These are phyloP conservation scores for Diaporthe eres DNA, from an alignment of 2,329 filamentous ascomycete genomes.

Conservation along the genomic window DNA sequence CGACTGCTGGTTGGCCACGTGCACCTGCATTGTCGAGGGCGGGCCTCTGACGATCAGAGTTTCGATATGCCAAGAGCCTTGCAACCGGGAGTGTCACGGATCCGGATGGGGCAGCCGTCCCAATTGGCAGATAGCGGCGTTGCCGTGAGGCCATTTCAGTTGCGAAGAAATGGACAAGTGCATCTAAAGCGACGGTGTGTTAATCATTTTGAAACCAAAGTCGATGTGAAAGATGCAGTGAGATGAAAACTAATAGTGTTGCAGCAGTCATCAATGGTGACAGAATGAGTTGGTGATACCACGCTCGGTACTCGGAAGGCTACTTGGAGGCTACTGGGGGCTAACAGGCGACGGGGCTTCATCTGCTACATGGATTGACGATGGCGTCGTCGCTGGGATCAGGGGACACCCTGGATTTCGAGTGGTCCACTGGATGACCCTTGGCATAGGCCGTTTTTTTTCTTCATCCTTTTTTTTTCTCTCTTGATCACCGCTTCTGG, in stretches of 20 bases:
- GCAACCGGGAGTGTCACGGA: slow-evolving; percentile 39
- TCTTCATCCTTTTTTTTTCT: background rate
- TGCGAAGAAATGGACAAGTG: background rate
- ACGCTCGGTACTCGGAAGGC: slow-evolving; percentile 17
- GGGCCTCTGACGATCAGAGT: slow-evolving; percentile 32
- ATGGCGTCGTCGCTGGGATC: background rate
- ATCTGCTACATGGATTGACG: background rate
- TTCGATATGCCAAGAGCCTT: slow-evolving; percentile 39
- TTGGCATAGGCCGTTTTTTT: slow-evolving; percentile 6
- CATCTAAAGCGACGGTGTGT: background rate
- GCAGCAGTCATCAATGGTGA: slow-evolving; percentile 5
- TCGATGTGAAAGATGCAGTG: background rate
- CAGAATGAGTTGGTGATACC: slow-evolving; percentile 1
- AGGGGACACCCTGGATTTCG: slow-evolving; percentile 6
- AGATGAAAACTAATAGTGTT: background rate
- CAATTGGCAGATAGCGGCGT: slow-evolving; percentile 14
- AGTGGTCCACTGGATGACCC: slow-evolving; percentile 3
- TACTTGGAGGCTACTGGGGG: slow-evolving; percentile 23
- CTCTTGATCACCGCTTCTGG: slow-evolving; percentile 22
- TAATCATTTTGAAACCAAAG: background rate
- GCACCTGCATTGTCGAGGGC: slow-evolving; percentile 18
- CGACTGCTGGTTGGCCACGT: slow-evolving; percentile 10
- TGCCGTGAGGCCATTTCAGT: background rate
- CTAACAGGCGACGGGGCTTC: background rate
- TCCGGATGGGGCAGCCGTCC: slow-evolving; percentile 27